Conservation (phyloP, 371 early-diverging fungal genomes). For the Antonospora locustae region DNA sequence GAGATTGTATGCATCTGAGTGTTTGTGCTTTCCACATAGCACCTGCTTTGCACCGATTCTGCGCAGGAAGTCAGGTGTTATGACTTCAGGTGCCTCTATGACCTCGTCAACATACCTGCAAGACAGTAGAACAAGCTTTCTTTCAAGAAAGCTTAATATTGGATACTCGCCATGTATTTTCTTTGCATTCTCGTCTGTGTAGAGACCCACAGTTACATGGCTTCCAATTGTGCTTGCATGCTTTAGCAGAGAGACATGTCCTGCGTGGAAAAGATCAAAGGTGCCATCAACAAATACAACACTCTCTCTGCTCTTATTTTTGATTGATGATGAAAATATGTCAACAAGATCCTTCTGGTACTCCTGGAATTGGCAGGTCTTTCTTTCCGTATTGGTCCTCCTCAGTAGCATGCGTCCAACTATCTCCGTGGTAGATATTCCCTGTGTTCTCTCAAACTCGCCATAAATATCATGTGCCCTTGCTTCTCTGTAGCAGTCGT, state of each 20-base stretch:
- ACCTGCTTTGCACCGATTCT: background rate
- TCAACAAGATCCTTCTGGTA: slow-evolving; percentile 11
- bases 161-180: slow-evolving; percentile 4
- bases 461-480: slow-evolving; percentile 58
- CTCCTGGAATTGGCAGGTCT: background rate
- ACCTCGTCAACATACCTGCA: slow-evolving; percentile 33
- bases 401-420: slow-evolving; percentile 75
- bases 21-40: background rate
- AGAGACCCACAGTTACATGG: slow-evolving; percentile 41
- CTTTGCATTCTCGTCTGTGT: slow-evolving; percentile 7
- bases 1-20: background rate
- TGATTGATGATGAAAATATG: slow-evolving; percentile 2
- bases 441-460: slow-evolving; percentile 77
- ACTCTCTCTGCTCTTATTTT: slow-evolving; percentile 13
- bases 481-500: slow-evolving; percentile 76
- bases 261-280: slow-evolving; percentile 49
- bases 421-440: slow-evolving; percentile 77
- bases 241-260: slow-evolving; percentile 40
- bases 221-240: slow-evolving; percentile 35
- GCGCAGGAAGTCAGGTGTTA: slow-evolving; percentile 5
- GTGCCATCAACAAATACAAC: slow-evolving; percentile 45
- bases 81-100: slow-evolving; percentile 9
- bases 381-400: slow-evolving; percentile 2
- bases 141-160: slow-evolving; percentile 12
- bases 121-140: slow-evolving; percentile 19